Conservation (phyloP, 176 grass and related monocot species). For the Oropetium thomaeum region DNA sequence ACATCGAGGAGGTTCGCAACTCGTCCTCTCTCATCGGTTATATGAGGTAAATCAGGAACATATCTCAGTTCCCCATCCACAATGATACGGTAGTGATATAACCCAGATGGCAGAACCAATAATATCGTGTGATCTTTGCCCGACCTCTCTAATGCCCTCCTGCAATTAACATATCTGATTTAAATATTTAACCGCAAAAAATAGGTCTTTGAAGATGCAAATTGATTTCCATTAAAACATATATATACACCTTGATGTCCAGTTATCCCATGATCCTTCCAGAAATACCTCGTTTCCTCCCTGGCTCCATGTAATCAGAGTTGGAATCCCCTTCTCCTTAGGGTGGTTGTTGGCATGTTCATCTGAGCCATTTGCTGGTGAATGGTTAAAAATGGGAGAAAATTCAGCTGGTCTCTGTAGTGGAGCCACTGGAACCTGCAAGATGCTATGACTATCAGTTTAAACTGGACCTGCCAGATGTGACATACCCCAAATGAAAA, state of each 20-base stretch:
- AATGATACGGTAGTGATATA: conserved; percentile 75
- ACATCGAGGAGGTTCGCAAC: conserved; percentile 83
- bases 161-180: conserved; percentile 27
- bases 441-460: conserved; percentile 27
- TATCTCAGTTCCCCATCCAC: conserved; percentile 63
- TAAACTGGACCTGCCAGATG: conserved; percentile 12
- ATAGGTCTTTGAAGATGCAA: neutral
- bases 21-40: conserved; percentile 54
- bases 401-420: conserved; percentile 55
- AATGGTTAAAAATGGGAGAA: conserved; percentile 47
- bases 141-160: conserved; percentile 57
- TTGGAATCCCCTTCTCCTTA: conserved; percentile 61
- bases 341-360: conserved; percentile 26
- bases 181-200: neutral
- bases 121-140: conserved; percentile 73
- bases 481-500: neutral
- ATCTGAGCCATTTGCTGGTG: conserved; percentile 42
- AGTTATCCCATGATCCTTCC: conserved; percentile 97
- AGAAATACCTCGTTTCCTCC: conserved; percentile 74
- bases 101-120: conserved; percentile 66
- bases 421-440: conserved; percentile 72
- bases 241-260: conserved; percentile 75
- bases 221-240: neutral
- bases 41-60: conserved; percentile 60
- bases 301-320: conserved; percentile 74